Evolutionary conservation across 345 rosid species (phyloP).

Genomic region (Arabidopsis suecica): DNA sequence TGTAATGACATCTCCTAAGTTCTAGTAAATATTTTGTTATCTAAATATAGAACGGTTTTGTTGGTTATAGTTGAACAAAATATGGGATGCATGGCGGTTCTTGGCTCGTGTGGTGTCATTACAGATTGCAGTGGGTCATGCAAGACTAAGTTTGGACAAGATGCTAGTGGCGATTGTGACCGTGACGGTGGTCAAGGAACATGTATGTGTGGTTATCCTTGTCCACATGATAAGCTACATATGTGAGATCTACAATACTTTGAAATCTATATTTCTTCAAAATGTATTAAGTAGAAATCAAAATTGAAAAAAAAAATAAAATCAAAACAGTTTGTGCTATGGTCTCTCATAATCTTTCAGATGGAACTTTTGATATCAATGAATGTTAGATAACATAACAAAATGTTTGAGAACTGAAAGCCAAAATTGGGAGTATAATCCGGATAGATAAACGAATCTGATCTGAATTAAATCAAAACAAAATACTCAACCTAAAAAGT

Average conservation of each 20-base stretch:
- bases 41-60: not conserved
- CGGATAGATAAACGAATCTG: too few species aligned
- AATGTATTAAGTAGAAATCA: too few species aligned
- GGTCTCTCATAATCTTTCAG: not conserved
- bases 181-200: too few species aligned
- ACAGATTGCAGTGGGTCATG: slow-evolving; percentile 6
- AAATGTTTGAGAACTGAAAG: not conserved
- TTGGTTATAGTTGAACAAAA: not conserved
- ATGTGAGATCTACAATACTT: too few species aligned
- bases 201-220: too few species aligned
- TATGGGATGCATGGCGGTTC: slow-evolving; percentile 22
- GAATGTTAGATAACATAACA: not conserved
- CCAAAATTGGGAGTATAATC: too few species aligned
- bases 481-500: too few species aligned
- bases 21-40: not conserved
- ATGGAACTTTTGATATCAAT: not conserved
- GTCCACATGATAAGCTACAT: too few species aligned
- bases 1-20: not conserved
- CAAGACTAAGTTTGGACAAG: not conserved
- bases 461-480: too few species aligned
- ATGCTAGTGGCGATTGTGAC: not conserved
- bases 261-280: too few species aligned
- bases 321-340: too few species aligned
- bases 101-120: slow-evolving; percentile 10
- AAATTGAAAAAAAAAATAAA: too few species aligned